Evolutionary conservation across 139 green algal genomes (phyloP), one percentile per base, ranked within the genome.

Genomic region (Auxenochlorella protothecoides): DNA sequence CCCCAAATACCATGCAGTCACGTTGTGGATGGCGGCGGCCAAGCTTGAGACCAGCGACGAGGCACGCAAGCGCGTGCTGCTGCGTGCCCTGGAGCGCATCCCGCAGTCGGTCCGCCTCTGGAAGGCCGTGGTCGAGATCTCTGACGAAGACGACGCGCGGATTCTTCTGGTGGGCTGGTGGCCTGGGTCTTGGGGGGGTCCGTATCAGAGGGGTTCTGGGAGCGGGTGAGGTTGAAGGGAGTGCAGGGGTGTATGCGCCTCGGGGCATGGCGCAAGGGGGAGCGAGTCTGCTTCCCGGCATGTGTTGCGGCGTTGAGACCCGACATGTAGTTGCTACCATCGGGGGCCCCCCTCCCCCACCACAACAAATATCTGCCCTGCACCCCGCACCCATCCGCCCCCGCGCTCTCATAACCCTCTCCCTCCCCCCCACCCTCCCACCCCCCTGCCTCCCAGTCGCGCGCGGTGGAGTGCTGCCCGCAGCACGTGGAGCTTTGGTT

Each of bases 401-500:
- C 11, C 52, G 2, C 15, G n/a, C 52, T 69, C 6, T 51, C 52
- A 44, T 59, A 4, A 10, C 61, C n/a, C 59, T 53, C 5, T 6
- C 57, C 59, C 0, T 6, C 12, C 59, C 10, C 59, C 5, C 10
- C 1, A 54, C 55, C 12, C n/a, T 56, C 4, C n/a, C 68, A 14
- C 5, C 53, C n/a, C 54, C 13, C 14, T 65, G n/a, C 62, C 14
- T 74, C 93, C 76, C 86, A 97, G 53, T 87, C 85, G 6, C 78
- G 95, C 8, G 95, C 95, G 6, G 92, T 98, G 71, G 95, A 99
- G 87, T 99, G 95, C 84, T 97, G 92, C 76, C 91, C 91, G 51
- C 85, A 93, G 79, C 93, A 97, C 66, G 86, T 95, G 68, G 95
- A 99, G 74, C 82, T 99, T 56, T 98, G 95, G 93, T 85, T 99